Base-by-base conservation (phyloP, 305 asterid genomes). In the Fraxinus sp. region DNA sequence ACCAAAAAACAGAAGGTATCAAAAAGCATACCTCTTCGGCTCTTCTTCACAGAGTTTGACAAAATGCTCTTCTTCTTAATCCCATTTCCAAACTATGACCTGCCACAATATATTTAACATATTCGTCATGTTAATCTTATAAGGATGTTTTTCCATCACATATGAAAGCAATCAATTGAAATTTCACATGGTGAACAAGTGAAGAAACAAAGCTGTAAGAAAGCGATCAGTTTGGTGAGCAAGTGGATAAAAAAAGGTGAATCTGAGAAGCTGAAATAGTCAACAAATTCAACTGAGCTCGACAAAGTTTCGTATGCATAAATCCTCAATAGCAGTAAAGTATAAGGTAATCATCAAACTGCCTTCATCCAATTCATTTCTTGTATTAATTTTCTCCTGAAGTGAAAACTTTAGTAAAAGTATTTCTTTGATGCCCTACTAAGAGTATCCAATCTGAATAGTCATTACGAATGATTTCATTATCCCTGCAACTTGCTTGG, bases 51-150 rank as follows among this genome's bases (percentile, higher is more conserved):
- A 78, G 82, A 92, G 79, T 84, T 89, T 91, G 86, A 91, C 82
- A 76, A 95, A 85, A 70, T 88, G 85, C 88, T 94, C 98, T 81
- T 91, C 97, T 41, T 85, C 85, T 73, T 83, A 80, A 84, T 93
- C 94, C 99, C 99, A 95, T 88, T 86, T 94, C 83, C 92, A 89
- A 79, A 91, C 91, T 78, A 94, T 84, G 83, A 92, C 97, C 99
- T 95, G 90, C 70, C 79, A 81, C 57, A 81, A 46, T 75, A 85
- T 77, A 79, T 68, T 44, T 14, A 52, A 71, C 33, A 75, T 74
- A 79, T 18, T 22, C 20, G 7, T 10, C 35, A 64, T 26, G 79
- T 81, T 49, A 81, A 32, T 26, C 74, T 0, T 46, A 74, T 37
- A 39, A 5, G 44, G 74, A 41, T 79, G 78, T 32, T 79, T 37